Conservation (phyloP, 768 basidiomycete genomes). For the Saitozyma sp. region DNA sequence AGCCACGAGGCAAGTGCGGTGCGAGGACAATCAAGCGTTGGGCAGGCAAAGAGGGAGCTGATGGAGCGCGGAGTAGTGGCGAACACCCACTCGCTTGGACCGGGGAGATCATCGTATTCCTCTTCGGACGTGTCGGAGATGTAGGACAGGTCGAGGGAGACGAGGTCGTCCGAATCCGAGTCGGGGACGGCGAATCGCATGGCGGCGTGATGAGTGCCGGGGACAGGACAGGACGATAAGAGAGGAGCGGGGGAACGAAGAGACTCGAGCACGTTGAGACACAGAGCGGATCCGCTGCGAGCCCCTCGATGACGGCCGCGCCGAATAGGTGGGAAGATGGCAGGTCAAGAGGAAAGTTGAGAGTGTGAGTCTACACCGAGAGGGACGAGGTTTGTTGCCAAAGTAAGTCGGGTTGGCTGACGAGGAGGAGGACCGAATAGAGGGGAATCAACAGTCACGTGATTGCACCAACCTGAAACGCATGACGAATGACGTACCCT, state of each 20-base stretch:
- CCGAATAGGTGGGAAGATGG: neutral
- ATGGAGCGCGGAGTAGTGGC: neutral
- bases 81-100: conserved; percentile 15
- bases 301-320: too few relatives aligned
- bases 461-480: too few relatives aligned
- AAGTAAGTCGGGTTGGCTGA: too few relatives aligned
- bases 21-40: neutral
- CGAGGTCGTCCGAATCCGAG: conserved; percentile 13
- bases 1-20: conserved; percentile 9
- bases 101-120: neutral
- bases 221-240: neutral
- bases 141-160: conserved; percentile 12
- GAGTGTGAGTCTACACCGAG: neutral
- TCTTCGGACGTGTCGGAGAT: conserved; percentile 5
- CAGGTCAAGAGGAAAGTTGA: neutral
- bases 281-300: too few relatives aligned
- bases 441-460: too few relatives aligned
- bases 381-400: too few relatives aligned
- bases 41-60: neutral
- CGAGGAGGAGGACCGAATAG: too few relatives aligned
- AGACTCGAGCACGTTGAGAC: too few relatives aligned
- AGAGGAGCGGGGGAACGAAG: neutral
- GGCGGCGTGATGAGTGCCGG: neutral
- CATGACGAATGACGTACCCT: too few relatives aligned
- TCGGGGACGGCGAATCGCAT: conserved; percentile 8